phyloP scores from a whole-genome alignment of 306 rosid genomes.

The Corylus americana region DNA sequence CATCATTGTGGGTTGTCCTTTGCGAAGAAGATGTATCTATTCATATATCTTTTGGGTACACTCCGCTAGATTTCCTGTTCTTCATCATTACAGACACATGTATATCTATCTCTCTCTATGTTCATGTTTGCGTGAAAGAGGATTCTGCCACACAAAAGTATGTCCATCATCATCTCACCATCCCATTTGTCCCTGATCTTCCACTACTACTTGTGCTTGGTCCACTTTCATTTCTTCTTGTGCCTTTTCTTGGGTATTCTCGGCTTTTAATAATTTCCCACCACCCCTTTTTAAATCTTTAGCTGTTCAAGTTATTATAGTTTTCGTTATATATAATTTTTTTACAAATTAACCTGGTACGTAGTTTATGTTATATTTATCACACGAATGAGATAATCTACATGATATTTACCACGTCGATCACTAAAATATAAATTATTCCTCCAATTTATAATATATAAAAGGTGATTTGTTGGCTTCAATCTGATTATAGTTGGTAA shows the following conservation, averaged over 20 bases:
- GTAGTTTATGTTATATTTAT: too few relatives aligned
- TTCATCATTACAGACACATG: background rate
- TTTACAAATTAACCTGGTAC: too few relatives aligned
- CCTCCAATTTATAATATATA: too few relatives aligned
- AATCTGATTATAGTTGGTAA: too few relatives aligned
- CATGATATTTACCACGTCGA: too few relatives aligned
- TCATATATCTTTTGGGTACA: background rate
- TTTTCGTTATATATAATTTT: too few relatives aligned
- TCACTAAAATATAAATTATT: too few relatives aligned
- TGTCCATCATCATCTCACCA: background rate
- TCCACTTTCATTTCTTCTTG: background rate
- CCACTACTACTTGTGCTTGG: background rate
- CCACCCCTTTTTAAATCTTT: too few relatives aligned
- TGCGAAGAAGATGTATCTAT: background rate
- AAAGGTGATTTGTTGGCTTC: too few relatives aligned
- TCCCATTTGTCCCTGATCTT: slow-evolving; percentile 2
- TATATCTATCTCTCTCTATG: background rate
- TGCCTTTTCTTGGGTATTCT: background rate
- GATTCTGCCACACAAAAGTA: background rate
- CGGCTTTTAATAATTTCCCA: background rate
- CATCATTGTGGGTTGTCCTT: background rate
- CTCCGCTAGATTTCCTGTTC: background rate
- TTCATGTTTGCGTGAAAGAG: background rate
- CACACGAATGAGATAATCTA: too few relatives aligned
- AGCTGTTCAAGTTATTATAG: too few relatives aligned